Evolutionary conservation across 192 early-diverging fungal species (phyloP), one percentile per base, ranked within the genome.

Genomic region (Gryganskiella cystojenkinii): DNA sequence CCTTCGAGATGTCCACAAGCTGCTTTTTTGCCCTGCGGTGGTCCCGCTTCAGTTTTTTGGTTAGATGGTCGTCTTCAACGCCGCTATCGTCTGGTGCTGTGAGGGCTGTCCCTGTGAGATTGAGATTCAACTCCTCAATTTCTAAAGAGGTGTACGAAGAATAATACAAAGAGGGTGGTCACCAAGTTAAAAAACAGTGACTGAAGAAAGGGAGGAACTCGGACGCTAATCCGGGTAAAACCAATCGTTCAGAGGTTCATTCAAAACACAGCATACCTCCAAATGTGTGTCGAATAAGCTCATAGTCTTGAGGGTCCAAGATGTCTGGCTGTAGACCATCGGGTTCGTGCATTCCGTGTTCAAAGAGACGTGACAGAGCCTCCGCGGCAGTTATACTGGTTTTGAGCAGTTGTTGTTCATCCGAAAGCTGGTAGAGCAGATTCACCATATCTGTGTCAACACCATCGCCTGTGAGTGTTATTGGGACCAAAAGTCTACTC

Each of bases 41-140:
- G 31, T 59, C 60, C 25, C 61, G 54, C 61, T 78, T 78, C 22
- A 78, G 27, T 3, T 69, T 61, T n/a, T 22, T 68, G 4, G 74
- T 78, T 5, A 78, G 25, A 2, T 64, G 55, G 31, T 78, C 74
- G 35, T 78, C 74, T 20, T 78, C 74, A 27, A n/a, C 54, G 14
- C 45, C 59, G 56, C 74, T 68, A 13, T 68, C 65, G 58, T 78
- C 74, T 2, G 46, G 43, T 30, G 66, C 50, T 17, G 61, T 58
- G 49, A 78, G 35, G 30, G 37, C 37, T 40, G 59, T 35, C 4
- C 67, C 65, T 3, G 74, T 64, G n/a, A 69, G 17, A 35, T 69
- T 78, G 54, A 78, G 56, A 37, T 60, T 64, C 20, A 78, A 55
- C 15, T 78, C 74, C 33, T 78, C 74, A 25, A 78, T 69, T 13